phyloP scores from a whole-genome alignment of 2,329 filamentous ascomycete genomes.

The Periglandula ipomoeae region DNA sequence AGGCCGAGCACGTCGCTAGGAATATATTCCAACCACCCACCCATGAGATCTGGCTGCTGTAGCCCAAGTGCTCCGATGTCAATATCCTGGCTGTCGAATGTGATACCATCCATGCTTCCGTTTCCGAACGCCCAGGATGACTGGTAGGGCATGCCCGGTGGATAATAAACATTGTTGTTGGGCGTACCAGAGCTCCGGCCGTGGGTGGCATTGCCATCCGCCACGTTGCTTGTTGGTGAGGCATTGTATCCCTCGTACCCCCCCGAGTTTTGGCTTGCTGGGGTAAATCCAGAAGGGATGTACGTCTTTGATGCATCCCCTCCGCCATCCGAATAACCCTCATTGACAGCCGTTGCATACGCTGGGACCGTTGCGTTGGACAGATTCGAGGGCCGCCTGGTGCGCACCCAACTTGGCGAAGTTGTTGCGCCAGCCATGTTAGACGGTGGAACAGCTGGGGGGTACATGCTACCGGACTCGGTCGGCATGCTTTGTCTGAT shows the following conservation, averaged over 20 bases:
- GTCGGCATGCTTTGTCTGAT: slow-evolving; percentile 44
- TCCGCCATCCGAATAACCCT: slow-evolving; percentile 14
- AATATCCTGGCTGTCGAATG: slow-evolving; percentile 69
- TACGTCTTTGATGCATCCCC: slow-evolving; percentile 26
- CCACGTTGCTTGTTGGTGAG: slow-evolving; percentile 33
- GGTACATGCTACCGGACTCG: slow-evolving; percentile 37
- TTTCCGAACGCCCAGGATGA: slow-evolving; percentile 22
- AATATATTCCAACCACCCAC: slow-evolving; percentile 63
- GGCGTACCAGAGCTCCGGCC: neutral
- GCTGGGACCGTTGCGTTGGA: slow-evolving; percentile 13
- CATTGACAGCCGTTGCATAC: slow-evolving; percentile 20
- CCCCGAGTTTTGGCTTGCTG: slow-evolving; percentile 31
- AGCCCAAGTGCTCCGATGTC: slow-evolving; percentile 59
- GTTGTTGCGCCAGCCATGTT: slow-evolving; percentile 38
- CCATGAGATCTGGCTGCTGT: slow-evolving; percentile 54
- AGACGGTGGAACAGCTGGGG: slow-evolving; percentile 39
- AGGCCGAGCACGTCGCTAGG: slow-evolving; percentile 55
- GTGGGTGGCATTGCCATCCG: slow-evolving; percentile 17
- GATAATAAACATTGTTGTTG: slow-evolving; percentile 16
- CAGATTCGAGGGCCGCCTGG: slow-evolving; percentile 17
- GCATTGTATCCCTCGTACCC: slow-evolving; percentile 33
- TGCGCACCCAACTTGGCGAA: slow-evolving; percentile 24
- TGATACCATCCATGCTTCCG: slow-evolving; percentile 43
- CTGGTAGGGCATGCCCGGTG: slow-evolving; percentile 18
- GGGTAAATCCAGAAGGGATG: slow-evolving; percentile 26